Evolutionary conservation across 164 flowering plant genomes (phyloP).

Genomic region (Kingdonia uniflora): DNA sequence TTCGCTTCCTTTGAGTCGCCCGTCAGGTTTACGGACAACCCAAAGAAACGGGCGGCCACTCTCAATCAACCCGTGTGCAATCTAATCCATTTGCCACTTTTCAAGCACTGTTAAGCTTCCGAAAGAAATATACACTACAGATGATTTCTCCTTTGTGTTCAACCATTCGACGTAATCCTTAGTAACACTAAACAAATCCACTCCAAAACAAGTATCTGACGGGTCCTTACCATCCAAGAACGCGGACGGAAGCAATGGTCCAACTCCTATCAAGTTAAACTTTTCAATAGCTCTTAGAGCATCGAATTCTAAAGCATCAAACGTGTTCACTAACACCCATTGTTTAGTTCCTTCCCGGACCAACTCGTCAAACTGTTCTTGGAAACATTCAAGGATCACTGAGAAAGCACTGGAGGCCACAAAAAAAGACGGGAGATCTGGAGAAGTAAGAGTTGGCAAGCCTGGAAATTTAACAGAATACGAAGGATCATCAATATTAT

Average conservation of each 20-base stretch:
- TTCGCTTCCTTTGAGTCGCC: conserved; percentile 3
- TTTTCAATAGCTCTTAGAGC: conserved; percentile 19
- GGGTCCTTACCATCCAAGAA: conserved; percentile 23
- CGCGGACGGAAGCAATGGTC: conserved; percentile 40
- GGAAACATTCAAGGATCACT: neutral
- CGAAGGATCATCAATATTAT: conserved; percentile 9
- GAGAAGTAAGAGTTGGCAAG: conserved; percentile 14
- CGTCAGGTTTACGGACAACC: conserved; percentile 21
- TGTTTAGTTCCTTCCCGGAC: conserved; percentile 3
- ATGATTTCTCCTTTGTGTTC: conserved; percentile 22
- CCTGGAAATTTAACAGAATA: conserved; percentile 19
- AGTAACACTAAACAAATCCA: conserved; percentile 17
- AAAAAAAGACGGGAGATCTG: conserved; percentile 33
- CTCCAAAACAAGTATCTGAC: conserved; percentile 19
- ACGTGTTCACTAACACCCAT: conserved; percentile 33
- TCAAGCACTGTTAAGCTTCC: conserved; percentile 26
- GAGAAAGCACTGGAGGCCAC: conserved; percentile 4
- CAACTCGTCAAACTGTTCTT: conserved; percentile 15
- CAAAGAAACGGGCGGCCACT: conserved; percentile 31
- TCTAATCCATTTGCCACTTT: conserved; percentile 24
- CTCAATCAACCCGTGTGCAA: conserved; percentile 19
- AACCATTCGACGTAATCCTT: conserved; percentile 33
- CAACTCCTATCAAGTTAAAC: conserved; percentile 21
- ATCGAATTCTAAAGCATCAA: conserved; percentile 28
- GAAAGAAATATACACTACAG: conserved; percentile 35